Conservation (phyloP, 2,329 filamentous ascomycete genomes). For the Colletotrichum sp. region DNA sequence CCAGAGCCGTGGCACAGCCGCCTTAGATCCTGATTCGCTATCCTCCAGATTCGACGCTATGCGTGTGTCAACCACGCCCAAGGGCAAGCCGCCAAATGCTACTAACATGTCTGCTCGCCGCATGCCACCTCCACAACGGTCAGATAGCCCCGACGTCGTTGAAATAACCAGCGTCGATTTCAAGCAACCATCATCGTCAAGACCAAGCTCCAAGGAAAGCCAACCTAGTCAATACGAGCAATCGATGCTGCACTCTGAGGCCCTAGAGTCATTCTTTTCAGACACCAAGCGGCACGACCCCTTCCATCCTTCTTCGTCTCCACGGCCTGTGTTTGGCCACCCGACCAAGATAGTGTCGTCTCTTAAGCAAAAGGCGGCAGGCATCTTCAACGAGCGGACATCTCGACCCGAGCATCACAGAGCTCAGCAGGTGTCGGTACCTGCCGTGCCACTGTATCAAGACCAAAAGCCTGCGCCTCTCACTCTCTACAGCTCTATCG, state of each 20-base stretch:
- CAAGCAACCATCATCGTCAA: not conserved
- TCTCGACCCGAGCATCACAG: conserved; percentile 64
- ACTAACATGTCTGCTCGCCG: not conserved
- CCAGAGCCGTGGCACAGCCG: conserved; percentile 1
- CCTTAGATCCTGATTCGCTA: conserved; percentile 18
- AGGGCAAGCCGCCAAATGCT: not conserved
- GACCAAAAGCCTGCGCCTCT: conserved; percentile 52
- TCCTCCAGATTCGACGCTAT: conserved; percentile 20
- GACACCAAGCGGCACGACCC: conserved; percentile 8
- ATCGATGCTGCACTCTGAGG: conserved; percentile 19
- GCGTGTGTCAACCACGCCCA: conserved; percentile 15
- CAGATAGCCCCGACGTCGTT: conserved; percentile 13
- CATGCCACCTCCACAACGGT: not conserved
- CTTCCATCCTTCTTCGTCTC: conserved; percentile 23
- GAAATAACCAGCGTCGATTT: conserved; percentile 16
- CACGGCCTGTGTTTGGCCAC: conserved; percentile 39
- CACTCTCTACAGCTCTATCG: conserved; percentile 53
- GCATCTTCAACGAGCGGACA: conserved; percentile 59
- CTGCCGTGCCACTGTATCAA: conserved; percentile 50
- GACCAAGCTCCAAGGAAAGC: not conserved
- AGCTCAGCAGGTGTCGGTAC: conserved; percentile 52
- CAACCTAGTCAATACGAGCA: conserved; percentile 1
- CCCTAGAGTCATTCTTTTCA: conserved; percentile 22
- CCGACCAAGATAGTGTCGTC: conserved; percentile 50
- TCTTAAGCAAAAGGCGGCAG: conserved; percentile 60